These are phyloP conservation scores for Berkeleyomyces basicola DNA, from an alignment of 2,329 filamentous ascomycete genomes.

Conservation along the genomic window DNA sequence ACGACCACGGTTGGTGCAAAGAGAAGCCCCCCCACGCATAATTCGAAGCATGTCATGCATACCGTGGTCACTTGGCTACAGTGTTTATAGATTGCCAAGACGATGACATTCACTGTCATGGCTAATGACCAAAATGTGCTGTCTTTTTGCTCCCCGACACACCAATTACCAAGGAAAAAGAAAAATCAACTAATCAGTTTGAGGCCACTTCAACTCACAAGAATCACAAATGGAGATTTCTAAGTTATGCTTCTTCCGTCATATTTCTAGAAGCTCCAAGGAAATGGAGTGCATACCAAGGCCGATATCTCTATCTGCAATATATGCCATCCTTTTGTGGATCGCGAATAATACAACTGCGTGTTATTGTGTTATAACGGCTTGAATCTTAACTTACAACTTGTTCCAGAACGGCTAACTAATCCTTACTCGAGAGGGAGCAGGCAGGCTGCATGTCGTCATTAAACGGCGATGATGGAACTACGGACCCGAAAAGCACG, in stretches of 20 bases:
- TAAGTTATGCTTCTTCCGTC: not conserved
- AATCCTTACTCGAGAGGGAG: not conserved
- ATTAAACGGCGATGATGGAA: not conserved
- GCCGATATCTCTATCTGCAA: not conserved
- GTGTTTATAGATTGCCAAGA: too few species aligned
- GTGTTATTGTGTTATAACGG: not conserved
- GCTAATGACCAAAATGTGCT: too few species aligned
- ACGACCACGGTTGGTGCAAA: not conserved
- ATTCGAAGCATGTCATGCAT: not conserved
- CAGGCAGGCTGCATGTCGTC: not conserved
- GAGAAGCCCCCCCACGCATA: not conserved
- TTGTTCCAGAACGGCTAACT: not conserved
- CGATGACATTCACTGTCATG: too few species aligned
- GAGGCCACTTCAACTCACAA: too few species aligned
- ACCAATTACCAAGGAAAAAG: not conserved
- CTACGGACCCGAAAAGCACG: not conserved
- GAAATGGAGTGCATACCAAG: not conserved
- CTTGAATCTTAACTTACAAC: not conserved
- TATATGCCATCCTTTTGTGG: not conserved
- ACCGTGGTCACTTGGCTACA: not conserved
- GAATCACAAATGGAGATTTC: not conserved
- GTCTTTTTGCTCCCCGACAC: too few species aligned
- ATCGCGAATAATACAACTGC: not conserved
- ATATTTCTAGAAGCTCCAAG: not conserved
- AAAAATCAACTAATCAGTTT: not conserved